A percentile compares a stretch with the other conserved stretches of the same genome.
phyloP scores from a whole-genome alignment of 2,329 filamentous ascomycete species.

The Chalara sp. region DNA sequence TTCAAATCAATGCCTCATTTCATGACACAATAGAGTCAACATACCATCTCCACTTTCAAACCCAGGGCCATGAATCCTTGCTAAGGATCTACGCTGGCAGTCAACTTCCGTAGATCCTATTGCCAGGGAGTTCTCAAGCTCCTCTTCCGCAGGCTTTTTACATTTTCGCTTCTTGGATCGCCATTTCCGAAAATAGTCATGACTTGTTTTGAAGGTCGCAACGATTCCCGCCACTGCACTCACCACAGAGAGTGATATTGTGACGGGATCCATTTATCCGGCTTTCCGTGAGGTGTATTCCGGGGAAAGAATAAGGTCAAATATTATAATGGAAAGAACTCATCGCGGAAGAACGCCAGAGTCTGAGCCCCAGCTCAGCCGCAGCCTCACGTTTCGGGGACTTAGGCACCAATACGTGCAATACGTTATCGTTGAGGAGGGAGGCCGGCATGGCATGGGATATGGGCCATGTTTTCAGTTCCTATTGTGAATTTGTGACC shows the following conservation, averaged over 20 bases:
- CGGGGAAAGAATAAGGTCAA: no score
- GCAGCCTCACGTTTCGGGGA: no score
- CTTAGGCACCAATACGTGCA: no score
- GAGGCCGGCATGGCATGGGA: no score
- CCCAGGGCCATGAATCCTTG: neutral
- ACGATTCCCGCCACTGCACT: neutral
- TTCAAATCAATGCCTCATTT: no score
- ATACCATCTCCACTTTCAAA: neutral
- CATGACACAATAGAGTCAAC: neutral
- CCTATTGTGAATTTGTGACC: no score
- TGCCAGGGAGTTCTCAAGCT: neutral
- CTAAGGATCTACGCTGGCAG: neutral
- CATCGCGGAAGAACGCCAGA: no score
- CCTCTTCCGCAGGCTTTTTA: neutral
- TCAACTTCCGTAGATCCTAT: neutral
- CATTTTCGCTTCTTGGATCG: neutral
- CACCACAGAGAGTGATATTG: neutral
- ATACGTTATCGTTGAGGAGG: no score
- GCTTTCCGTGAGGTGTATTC: no score
- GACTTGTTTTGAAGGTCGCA: neutral
- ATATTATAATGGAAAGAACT: no score
- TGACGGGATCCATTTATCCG: neutral
- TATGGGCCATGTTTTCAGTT: no score
- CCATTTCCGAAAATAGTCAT: neutral
- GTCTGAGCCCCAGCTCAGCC: no score